Conservation (phyloP, 805 yeast species). For the Saturnispora halmiae region DNA sequence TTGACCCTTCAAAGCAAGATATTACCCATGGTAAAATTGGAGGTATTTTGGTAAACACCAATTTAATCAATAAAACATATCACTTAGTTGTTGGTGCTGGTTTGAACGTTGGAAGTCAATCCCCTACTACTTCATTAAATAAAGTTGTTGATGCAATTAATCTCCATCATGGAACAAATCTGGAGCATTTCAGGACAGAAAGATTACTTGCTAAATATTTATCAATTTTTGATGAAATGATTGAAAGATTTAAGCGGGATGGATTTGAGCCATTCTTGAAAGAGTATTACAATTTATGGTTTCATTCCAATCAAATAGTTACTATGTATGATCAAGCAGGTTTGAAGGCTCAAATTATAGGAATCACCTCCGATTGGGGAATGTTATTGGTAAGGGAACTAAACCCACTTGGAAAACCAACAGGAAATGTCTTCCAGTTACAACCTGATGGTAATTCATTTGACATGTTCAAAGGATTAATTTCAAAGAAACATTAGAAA, state of each 20-base stretch:
- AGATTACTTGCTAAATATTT: conserved; percentile 58
- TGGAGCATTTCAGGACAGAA: conserved; percentile 32
- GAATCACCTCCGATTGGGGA: conserved; percentile 82
- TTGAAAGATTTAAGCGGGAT: conserved; percentile 43
- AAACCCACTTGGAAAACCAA: conserved; percentile 34
- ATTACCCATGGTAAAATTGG: conserved; percentile 68
- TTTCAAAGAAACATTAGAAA: conserved; percentile 42
- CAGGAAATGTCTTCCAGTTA: conserved; percentile 53
- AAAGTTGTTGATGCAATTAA: conserved; percentile 57
- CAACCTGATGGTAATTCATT: conserved; percentile 98
- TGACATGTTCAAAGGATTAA: conserved; percentile 86
- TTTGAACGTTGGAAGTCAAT: conserved; percentile 69
- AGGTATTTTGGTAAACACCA: conserved; percentile 80
- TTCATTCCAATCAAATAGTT: conserved; percentile 70
- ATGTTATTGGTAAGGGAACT: conserved; percentile 68
- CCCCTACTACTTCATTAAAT: conserved; percentile 88
- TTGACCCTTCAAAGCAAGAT: conserved; percentile 31
- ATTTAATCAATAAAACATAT: conserved; percentile 49
- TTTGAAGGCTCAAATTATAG: conserved; percentile 55
- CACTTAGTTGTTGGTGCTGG: conserved; percentile 80
- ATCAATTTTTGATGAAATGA: conserved; percentile 54
- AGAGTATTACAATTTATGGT: conserved; percentile 75
- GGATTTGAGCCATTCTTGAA: conserved; percentile 67
- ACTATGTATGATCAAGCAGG: conserved; percentile 38
- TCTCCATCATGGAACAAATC: conserved; percentile 31